phyloP scores from a whole-genome alignment of 345 rosid species.

The Salix koriyanagi region DNA sequence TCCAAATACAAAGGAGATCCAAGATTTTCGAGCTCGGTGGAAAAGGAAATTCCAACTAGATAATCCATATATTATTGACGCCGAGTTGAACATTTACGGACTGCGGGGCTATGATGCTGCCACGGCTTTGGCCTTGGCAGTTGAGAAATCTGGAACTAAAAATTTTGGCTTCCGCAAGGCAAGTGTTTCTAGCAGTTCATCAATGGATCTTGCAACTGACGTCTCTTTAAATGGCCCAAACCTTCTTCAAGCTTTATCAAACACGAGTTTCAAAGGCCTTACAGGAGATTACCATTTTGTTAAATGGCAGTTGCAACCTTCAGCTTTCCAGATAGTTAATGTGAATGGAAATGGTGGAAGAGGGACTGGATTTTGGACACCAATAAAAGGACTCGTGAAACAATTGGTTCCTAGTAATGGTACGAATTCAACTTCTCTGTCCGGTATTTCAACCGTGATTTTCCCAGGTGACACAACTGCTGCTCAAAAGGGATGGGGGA shows the following conservation, averaged over 20 bases:
- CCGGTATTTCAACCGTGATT: constrained; percentile 12
- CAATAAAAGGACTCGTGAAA: constrained; percentile 1
- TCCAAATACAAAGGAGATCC: constrained; percentile 10
- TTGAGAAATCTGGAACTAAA: constrained; percentile 10
- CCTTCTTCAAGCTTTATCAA: constrained; percentile 16
- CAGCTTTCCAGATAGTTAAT: constrained; percentile 34
- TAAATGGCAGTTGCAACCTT: constrained; percentile 28
- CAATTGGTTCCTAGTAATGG: not conserved
- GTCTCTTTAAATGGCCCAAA: constrained; percentile 23
- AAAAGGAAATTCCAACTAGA: constrained; percentile 16
- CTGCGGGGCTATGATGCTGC: constrained; percentile 37
- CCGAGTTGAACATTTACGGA: constrained; percentile 16
- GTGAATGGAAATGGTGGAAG: constrained; percentile 22
- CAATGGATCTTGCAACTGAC: constrained; percentile 13
- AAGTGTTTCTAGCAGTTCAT: not conserved
- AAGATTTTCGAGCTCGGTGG: constrained; percentile 23
- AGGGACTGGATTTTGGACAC: constrained; percentile 38
- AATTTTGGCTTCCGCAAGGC: not conserved
- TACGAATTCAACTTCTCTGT: not conserved
- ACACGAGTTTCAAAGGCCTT: constrained; percentile 28
- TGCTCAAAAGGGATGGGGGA: constrained; percentile 32
- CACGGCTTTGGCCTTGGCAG: constrained; percentile 31
- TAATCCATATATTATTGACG: constrained; percentile 9
- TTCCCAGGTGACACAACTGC: constrained; percentile 47
- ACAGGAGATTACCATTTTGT: constrained; percentile 29